These are phyloP conservation scores for Boletus pseudo-olivaceus DNA, from an alignment of 768 basidiomycete species.

Conservation along the genomic window DNA sequence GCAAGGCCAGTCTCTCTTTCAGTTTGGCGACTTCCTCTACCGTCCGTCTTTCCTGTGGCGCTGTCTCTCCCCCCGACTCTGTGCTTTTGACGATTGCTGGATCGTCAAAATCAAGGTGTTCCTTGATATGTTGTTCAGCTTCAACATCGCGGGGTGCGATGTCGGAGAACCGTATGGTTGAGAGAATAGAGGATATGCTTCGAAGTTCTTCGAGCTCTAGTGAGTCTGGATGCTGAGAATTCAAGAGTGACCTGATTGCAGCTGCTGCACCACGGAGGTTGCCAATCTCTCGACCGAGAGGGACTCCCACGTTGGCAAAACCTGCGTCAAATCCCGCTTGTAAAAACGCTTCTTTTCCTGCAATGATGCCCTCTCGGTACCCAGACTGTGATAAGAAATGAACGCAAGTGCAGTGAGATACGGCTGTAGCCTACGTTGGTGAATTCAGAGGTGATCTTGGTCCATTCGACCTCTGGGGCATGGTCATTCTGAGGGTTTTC, in stretches of 20 bases:
- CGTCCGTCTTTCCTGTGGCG: constrained; percentile 28
- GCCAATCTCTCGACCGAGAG: constrained; percentile 76
- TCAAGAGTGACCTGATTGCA: constrained; percentile 57
- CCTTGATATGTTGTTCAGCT: constrained; percentile 71
- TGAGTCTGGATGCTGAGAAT: constrained; percentile 23
- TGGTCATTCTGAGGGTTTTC: constrained; percentile 37
- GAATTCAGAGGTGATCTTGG: constrained; percentile 63
- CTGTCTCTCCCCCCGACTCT: constrained; percentile 29
- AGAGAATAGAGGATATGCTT: constrained; percentile 53
- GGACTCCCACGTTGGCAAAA: constrained; percentile 68
- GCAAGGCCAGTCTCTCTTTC: constrained; percentile 33
- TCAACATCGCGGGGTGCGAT: constrained; percentile 74
- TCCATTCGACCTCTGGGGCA: constrained; percentile 58
- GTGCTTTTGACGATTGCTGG: constrained; percentile 36
- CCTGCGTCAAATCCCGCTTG: constrained; percentile 91
- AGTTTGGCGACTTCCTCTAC: constrained; percentile 40
- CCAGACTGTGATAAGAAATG: constrained; percentile 56
- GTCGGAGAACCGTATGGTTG: constrained; percentile 61
- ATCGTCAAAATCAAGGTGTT: constrained; percentile 48
- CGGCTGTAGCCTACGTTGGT: constrained; percentile 50
- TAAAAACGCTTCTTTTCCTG: constrained; percentile 82
- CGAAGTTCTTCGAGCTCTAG: constrained; percentile 41
- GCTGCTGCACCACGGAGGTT: constrained; percentile 68
- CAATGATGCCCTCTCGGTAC: constrained; percentile 94
- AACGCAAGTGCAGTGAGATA: background rate